Percentiles rank a stretch among this genome's conserved stretches.
Conservation (phyloP, 441 rosid species). For the Capsella rubella region DNA sequence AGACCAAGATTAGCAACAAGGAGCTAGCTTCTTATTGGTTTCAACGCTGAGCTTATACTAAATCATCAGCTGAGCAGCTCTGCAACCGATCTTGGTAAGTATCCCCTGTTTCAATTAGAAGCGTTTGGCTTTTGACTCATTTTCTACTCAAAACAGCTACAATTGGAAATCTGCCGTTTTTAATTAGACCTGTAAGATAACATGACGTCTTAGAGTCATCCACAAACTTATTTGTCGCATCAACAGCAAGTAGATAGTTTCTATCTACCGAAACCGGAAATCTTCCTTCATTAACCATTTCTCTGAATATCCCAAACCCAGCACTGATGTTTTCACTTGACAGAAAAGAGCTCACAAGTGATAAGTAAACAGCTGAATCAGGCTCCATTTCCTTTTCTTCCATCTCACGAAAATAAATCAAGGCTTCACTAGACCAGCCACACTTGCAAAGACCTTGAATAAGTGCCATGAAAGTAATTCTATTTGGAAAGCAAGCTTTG, state of each 20-base stretch:
- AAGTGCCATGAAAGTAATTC: slow-evolving; percentile 71
- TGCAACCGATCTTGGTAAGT: slow-evolving; percentile 15
- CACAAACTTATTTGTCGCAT: slow-evolving; percentile 58
- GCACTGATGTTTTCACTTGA: slow-evolving; percentile 48
- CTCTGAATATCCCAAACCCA: slow-evolving; percentile 67
- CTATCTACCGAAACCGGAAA: slow-evolving; percentile 63
- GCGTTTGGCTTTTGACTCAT: slow-evolving; percentile 18
- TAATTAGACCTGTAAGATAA: slow-evolving; percentile 56
- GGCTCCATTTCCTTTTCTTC: slow-evolving; percentile 69
- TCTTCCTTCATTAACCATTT: slow-evolving; percentile 62
- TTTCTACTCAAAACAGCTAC: slow-evolving; percentile 40
- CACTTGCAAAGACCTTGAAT: slow-evolving; percentile 87
- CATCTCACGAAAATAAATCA: slow-evolving; percentile 69
- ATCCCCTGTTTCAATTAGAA: slow-evolving; percentile 19
- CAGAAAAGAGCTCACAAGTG: slow-evolving; percentile 58
- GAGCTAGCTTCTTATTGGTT: slow-evolving; percentile 20
- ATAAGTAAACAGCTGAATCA: slow-evolving; percentile 62
- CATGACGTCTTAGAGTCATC: slow-evolving; percentile 63
- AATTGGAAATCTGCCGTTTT: slow-evolving; percentile 53
- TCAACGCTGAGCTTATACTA: slow-evolving; percentile 32
- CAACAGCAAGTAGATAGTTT: slow-evolving; percentile 52
- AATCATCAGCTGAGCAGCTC: slow-evolving; percentile 19
- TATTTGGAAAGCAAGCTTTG: slow-evolving; percentile 58
- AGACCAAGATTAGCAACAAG: slow-evolving; percentile 28
- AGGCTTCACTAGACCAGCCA: slow-evolving; percentile 64